phyloP scores from a whole-genome alignment of 352 stramenopile species.

The Phytophthora sp. region DNA sequence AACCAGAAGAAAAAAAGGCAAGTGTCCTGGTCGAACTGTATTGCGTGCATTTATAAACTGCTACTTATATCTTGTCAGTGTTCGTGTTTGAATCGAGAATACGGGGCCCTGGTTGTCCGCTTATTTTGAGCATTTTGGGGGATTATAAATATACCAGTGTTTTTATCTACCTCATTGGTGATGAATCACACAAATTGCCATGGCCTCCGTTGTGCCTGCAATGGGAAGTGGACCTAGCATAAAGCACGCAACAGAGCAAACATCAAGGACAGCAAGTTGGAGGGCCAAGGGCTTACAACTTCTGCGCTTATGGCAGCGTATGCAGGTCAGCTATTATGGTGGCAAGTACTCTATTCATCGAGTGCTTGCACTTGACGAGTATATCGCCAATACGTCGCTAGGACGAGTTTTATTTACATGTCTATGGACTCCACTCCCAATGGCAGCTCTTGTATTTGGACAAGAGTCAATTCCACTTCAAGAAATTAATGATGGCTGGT shows the following conservation, averaged over 20 bases:
- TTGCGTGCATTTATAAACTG: too few relatives aligned
- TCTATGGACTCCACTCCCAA: conserved; percentile 11
- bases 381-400: conserved; percentile 7
- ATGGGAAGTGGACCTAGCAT: too few relatives aligned
- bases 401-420: conserved; percentile 8
- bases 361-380: conserved; percentile 25
- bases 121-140: too few relatives aligned
- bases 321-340: conserved; percentile 36
- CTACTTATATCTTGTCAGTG: too few relatives aligned
- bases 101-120: too few relatives aligned
- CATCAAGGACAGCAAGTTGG: background rate
- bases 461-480: conserved; percentile 28
- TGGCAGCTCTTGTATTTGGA: conserved; percentile 12
- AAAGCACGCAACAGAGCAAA: too few relatives aligned
- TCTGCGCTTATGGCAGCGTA: background rate
- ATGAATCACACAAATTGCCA: background rate
- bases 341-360: conserved; percentile 34
- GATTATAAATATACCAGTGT: too few relatives aligned
- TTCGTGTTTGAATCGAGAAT: too few relatives aligned
- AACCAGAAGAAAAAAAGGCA: too few relatives aligned
- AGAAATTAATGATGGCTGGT: conserved; percentile 10
- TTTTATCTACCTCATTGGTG: too few relatives aligned
- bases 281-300: background rate
- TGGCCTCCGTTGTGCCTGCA: background rate
- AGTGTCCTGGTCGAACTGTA: too few relatives aligned